phyloP scores from a whole-genome alignment of 2,329 filamentous ascomycete genomes.

The Fusarium torulosum region DNA sequence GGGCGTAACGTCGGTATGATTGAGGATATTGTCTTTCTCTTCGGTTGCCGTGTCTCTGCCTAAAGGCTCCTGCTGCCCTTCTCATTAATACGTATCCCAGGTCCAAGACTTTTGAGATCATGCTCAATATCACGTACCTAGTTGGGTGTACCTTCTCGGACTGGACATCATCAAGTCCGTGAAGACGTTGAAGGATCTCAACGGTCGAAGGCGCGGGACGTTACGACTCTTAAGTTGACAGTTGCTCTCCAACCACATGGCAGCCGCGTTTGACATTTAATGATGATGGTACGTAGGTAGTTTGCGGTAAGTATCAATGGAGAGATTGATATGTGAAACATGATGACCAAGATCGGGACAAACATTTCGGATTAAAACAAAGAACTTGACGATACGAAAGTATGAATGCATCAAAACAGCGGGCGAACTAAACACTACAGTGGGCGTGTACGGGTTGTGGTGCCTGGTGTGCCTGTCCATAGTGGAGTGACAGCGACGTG shows the following conservation, averaged over 20 bases:
- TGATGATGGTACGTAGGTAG: not conserved
- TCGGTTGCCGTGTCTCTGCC: not conserved
- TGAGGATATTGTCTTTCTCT: not conserved
- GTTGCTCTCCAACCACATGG: not conserved
- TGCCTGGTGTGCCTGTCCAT: not conserved
- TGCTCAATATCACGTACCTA: not conserved
- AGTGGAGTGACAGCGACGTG: constrained; percentile 16
- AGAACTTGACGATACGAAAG: not conserved
- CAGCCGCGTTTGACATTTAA: not conserved
- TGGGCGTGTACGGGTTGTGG: not conserved
- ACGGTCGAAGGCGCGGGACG: not conserved
- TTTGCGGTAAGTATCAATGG: not conserved
- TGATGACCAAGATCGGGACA: not conserved
- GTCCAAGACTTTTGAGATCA: not conserved
- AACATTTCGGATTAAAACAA: constrained; percentile 9
- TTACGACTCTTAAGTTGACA: not conserved
- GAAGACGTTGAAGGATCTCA: not conserved
- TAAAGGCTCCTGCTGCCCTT: not conserved
- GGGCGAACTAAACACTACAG: not conserved
- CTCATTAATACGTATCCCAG: not conserved
- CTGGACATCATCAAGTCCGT: not conserved
- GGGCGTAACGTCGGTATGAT: not conserved
- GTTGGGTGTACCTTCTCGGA: not conserved
- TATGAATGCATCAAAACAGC: not conserved
- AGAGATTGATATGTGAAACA: not conserved